Conservation (phyloP, 1,284 basidiomycete species). For the Cryptococcus sp. region DNA sequence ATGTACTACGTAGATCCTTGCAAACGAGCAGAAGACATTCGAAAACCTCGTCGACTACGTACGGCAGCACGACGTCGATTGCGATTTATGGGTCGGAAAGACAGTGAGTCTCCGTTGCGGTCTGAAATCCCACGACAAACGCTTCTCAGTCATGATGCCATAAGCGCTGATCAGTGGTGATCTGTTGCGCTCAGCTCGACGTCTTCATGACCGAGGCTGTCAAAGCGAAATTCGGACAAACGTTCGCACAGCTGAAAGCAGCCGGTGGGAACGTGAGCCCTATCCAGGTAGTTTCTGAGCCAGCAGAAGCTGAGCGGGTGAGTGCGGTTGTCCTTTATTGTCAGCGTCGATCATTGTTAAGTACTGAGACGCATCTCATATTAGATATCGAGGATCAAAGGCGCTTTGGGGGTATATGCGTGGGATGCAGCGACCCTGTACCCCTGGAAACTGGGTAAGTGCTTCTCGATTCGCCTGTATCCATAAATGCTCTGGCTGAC, state of each 20-base stretch:
- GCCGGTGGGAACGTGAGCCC: constrained; percentile 14
- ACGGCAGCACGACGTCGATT: constrained; percentile 26
- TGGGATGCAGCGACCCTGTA: constrained; percentile 28
- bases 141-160: neutral
- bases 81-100: constrained; percentile 29
- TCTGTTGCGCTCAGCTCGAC: constrained; percentile 17
- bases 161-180: neutral
- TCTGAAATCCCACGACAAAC: too few relatives aligned
- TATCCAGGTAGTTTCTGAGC: constrained; percentile 6
- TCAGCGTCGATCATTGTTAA: too few relatives aligned
- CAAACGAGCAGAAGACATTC: constrained; percentile 26
- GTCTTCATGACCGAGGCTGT: constrained; percentile 14
- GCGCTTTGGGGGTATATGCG: constrained; percentile 21
- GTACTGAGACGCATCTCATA: too few relatives aligned
- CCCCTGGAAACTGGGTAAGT: constrained; percentile 28
- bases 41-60: constrained; percentile 23
- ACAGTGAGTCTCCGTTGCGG: constrained; percentile 14
- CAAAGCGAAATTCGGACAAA: constrained; percentile 2
- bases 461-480: neutral
- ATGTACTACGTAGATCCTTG: constrained; percentile 18
- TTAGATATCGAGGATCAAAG: constrained; percentile 21
- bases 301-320: constrained; percentile 11
- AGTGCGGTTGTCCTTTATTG: neutral
- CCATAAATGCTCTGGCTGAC: neutral
- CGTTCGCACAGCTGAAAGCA: constrained; percentile 1